Evolutionary conservation across 129 eudicot species (phyloP), one percentile per base, ranked within the genome.

Genomic region (Centaurea solstitialis): DNA sequence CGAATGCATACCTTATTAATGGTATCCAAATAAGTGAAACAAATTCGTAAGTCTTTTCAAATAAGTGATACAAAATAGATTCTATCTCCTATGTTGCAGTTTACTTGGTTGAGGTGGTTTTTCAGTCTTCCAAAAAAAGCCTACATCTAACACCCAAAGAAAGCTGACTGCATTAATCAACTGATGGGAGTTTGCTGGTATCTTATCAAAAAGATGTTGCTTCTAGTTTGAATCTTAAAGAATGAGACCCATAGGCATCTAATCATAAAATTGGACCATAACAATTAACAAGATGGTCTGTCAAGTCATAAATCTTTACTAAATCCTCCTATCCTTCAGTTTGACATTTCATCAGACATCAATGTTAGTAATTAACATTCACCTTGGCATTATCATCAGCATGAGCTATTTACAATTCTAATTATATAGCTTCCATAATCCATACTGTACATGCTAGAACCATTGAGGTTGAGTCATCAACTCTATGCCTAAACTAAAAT

Each of bases 401-500:
- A 43, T 23, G 13, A 72, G 62, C 64, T 47, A 72, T 80, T 38
- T 68, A 73, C 78, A 73, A 24, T 24, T 73, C 39, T 73, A 59
- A 18, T 64, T 66, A 72, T 62, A 73, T 40, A 33, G 37, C 70
- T 70, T 59, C 71, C 64, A 21, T 7, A 57, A 35, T 39, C 71
- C 41, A 20, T n/a, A 57, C n/a, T 39, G 30, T 53, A 70, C 21
- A 35, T 70, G 68, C 59, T 53, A 70, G 70, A 80, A 65, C 74
- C 73, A 11, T 45, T 41, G 11, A 40, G 15, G 24, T 73, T 28
- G 43, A 17, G 61, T 39, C 38, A 80, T 72, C 67, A 80, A 72
- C 66, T 41, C 33, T 38, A 72, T 61, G 78, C 73, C 72, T 64
- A 72, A 72, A 80, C 72, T 64, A 72, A 72, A 80, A 38, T 62